Percentiles rank a stretch among this genome's conserved stretches.
These are phyloP conservation scores for Pseudoturritis turrita DNA, from an alignment of 345 rosid genomes.

Conservation along the genomic window DNA sequence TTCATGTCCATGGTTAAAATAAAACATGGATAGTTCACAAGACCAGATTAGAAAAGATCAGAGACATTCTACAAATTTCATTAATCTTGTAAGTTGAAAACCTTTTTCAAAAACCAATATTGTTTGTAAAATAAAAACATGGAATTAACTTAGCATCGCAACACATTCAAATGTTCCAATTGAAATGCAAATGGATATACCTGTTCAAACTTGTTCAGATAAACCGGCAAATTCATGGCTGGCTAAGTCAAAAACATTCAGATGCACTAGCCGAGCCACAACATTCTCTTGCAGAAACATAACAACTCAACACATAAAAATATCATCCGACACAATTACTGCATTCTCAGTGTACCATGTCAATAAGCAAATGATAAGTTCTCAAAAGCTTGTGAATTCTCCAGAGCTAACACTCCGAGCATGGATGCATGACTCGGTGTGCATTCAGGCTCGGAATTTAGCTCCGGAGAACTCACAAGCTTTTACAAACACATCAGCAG, in stretches of 20 bases:
- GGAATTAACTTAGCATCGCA: not conserved
- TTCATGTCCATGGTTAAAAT: too few species aligned
- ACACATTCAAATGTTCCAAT: not conserved
- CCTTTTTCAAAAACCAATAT: too few species aligned
- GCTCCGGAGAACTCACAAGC: conserved; percentile 36
- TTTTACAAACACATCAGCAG: conserved; percentile 31
- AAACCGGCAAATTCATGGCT: not conserved
- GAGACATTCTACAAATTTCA: too few species aligned
- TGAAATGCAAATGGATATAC: not conserved
- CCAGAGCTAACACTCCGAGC: not conserved
- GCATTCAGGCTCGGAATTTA: conserved; percentile 32
- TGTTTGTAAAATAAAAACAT: too few species aligned
- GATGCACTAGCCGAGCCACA: not conserved
- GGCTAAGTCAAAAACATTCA: not conserved
- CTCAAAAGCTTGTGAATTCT: not conserved
- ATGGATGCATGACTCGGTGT: conserved; percentile 17
- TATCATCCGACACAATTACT: not conserved
- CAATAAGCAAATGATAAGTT: not conserved
- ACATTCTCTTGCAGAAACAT: not conserved
- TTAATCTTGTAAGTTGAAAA: too few species aligned
- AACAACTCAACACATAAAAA: not conserved
- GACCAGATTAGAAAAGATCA: too few species aligned
- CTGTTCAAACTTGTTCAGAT: not conserved
- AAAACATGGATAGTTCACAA: too few species aligned
- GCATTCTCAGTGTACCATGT: not conserved